These are phyloP conservation scores for Phoenix roebelenii DNA, from an alignment of 176 grass and related monocot species.

Conservation along the genomic window DNA sequence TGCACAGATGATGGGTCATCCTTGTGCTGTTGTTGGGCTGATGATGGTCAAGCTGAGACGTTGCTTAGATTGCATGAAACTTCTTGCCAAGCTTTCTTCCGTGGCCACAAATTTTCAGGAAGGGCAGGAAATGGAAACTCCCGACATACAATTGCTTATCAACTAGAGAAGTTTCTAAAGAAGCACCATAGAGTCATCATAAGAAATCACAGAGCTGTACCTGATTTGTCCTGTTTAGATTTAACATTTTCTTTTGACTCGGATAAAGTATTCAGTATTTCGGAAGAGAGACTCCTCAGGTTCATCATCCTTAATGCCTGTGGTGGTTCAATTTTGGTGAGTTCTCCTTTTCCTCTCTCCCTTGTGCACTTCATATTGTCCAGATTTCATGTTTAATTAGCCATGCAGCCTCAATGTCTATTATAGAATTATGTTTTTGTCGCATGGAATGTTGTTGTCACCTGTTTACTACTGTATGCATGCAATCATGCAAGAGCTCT, in stretches of 20 bases:
- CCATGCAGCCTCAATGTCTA: background rate
- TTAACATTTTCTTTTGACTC: conserved; percentile 45
- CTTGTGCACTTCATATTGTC: background rate
- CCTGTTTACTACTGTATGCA: too few species aligned
- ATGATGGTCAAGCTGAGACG: conserved; percentile 49
- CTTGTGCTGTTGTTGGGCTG: conserved; percentile 72
- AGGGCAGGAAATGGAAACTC: conserved; percentile 12
- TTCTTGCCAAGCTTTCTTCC: conserved; percentile 24
- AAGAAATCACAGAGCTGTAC: conserved; percentile 49
- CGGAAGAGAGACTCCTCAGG: conserved; percentile 66
- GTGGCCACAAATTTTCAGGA: conserved; percentile 25
- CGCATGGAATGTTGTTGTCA: too few species aligned
- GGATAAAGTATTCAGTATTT: conserved; percentile 33
- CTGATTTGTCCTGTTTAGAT: conserved; percentile 51
- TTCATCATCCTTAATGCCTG: conserved; percentile 65
- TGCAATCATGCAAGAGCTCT: too few species aligned
- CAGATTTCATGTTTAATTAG: background rate
- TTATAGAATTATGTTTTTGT: conserved; percentile 4
- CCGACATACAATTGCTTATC: conserved; percentile 32
- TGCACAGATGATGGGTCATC: conserved; percentile 79
- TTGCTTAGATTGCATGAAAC: conserved; percentile 52
- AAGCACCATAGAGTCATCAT: conserved; percentile 51
- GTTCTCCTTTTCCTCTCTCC: conserved; percentile 21
- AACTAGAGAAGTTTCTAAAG: conserved; percentile 51
- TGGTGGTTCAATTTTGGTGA: conserved; percentile 50